Evolutionary conservation across 345 rosid genomes (phyloP).

Genomic region (Lepidium didymum): DNA sequence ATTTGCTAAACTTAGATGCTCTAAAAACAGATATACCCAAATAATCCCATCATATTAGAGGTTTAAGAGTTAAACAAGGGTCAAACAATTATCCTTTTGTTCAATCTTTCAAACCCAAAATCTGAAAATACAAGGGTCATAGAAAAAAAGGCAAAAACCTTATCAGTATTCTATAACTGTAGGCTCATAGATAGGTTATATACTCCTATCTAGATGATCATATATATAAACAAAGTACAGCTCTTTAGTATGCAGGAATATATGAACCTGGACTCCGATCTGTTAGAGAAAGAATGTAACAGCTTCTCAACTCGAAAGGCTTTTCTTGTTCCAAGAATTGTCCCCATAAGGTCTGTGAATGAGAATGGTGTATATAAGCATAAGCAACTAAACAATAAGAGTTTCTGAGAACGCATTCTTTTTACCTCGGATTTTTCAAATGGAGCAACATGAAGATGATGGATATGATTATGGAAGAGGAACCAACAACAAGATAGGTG

Average conservation of each 20-base stretch:
- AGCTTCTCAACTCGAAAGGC: conserved; percentile 34
- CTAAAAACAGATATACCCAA: conserved; percentile 19
- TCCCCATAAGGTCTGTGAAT: conserved; percentile 48
- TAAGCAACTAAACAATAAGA: background rate
- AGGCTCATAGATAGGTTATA: conserved; percentile 7
- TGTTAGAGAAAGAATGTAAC: conserved; percentile 14
- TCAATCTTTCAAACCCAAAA: conserved; percentile 12
- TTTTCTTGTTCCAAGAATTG: conserved; percentile 45
- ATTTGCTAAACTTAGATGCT: conserved; percentile 16
- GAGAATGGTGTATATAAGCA: background rate
- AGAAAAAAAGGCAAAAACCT: background rate
- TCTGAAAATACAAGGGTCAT: background rate
- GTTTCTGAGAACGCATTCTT: background rate
- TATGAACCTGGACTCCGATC: conserved; percentile 16
- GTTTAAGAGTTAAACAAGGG: conserved; percentile 4
- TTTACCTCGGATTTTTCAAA: conserved; percentile 52
- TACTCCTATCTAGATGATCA: conserved; percentile 14
- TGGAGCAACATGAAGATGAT: conserved; percentile 63
- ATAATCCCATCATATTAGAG: background rate
- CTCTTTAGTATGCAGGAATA: conserved; percentile 7
- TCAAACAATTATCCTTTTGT: conserved; percentile 14
- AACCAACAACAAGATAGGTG: conserved; percentile 61
- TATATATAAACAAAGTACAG: conserved; percentile 2
- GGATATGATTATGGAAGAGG: conserved; percentile 50
- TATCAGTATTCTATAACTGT: conserved; percentile 13